Base-by-base conservation (phyloP, 2,329 filamentous ascomycete species). In the Sporothrix euskadiensis region DNA sequence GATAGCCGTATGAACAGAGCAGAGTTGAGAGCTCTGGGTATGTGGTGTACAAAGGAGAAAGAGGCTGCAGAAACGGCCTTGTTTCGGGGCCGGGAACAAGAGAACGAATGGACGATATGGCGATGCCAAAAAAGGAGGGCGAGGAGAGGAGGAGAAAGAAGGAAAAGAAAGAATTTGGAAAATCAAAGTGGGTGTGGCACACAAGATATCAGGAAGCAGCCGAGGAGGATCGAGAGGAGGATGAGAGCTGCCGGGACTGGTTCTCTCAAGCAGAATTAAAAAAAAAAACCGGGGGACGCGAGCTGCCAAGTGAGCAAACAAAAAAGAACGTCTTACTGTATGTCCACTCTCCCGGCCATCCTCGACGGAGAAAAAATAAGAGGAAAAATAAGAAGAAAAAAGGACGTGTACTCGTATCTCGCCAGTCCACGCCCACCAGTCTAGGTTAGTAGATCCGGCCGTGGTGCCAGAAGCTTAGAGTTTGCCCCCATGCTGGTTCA, bases 11-110 rank as follows among this genome's bases (percentile, higher is more conserved):
- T 22, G 30, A 14, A 9, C 26, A 54, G 44, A 39, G 76, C 77
- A 75, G 76, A 79, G 74, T 16, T 49, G 12, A 49, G 44, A 49
- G 41, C 35, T 35, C 35, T 76, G 75, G 73, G 72, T 30, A 69
- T 57, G 68, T 75, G 14, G 63, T 19, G 63, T 5, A 65, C 41
- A 71, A 65, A 52, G 47, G 71, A 57, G 52, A 65, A 41, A 65
- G n/a, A 61, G 54, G 59, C 72, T 68, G 61, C 57, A 75, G 72
- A 71, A 71, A 41, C 68, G 71, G 52, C 35, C 52, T 44, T 66
- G 73, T 74, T 66, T 69, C 70, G 73, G 63, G 41, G 14, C 69
- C 44, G 65, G 69, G 57, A 52, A 56, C 39, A 63, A 74, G 61
- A 52, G 69, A 71, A 56, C 69, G 73, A 71, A 74, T 74, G 73